A percentile compares a stretch with the other conserved stretches of the same genome.
These are phyloP conservation scores for Exophiala phaeomuriformis DNA, from an alignment of 2,329 filamentous ascomycete species.

Conservation along the genomic window DNA sequence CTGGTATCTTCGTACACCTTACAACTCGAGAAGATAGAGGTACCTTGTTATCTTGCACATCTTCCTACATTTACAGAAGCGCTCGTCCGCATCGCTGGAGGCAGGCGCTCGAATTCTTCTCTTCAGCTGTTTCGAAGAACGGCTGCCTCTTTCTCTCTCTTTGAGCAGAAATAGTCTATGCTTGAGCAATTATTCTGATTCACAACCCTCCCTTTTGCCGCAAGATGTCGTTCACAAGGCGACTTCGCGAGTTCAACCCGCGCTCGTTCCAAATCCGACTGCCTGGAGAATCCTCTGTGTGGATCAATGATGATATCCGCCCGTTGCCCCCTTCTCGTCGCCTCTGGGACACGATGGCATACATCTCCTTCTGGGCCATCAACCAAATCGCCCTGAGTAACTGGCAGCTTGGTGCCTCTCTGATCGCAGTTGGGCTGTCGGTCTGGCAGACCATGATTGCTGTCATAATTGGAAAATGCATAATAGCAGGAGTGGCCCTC, in stretches of 20 bases:
- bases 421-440: slow-evolving; percentile 53
- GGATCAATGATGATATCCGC: slow-evolving; percentile 38
- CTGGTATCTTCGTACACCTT: not conserved
- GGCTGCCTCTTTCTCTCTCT: no score
- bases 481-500: slow-evolving; percentile 38
- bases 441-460: slow-evolving; percentile 83
- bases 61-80: not conserved
- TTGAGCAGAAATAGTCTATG: not conserved
- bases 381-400: slow-evolving; percentile 35
- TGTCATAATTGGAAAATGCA: slow-evolving; percentile 31
- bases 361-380: slow-evolving; percentile 28
- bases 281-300: slow-evolving; percentile 14
- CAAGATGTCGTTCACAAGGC: slow-evolving; percentile 2
- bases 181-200: no score
- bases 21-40: not conserved
- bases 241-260: slow-evolving; percentile 3
- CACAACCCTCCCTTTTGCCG: no score
- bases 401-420: slow-evolving; percentile 31
- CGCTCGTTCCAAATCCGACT: slow-evolving; percentile 3
- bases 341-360: slow-evolving; percentile 29
- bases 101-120: not conserved
- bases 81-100: not conserved
- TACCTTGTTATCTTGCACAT: not conserved
- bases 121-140: no score
- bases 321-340: slow-evolving; percentile 36